Base-by-base conservation (phyloP, 192 early-diverging fungal species). In the Linnemannia schmuckeri region DNA sequence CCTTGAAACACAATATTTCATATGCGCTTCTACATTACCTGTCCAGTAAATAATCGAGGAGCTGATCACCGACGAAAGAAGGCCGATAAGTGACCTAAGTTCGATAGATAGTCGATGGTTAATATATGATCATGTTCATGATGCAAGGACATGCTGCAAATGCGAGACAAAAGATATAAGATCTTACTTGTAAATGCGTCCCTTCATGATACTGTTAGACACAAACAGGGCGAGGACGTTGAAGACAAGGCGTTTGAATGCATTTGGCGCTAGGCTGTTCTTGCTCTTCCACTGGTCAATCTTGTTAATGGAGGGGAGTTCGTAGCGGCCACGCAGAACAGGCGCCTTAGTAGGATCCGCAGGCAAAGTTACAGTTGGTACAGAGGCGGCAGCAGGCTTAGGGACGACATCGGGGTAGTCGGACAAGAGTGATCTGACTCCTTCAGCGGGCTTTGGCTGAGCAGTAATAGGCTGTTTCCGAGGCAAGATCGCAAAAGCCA, bases 231-330 rank as follows among this genome's bases (percentile, higher is more conserved):
- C 79, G 10, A 33, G 12, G 33, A 70, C 27, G 49, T 87, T 87
- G 76, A 87, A 41, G 18, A 81, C 22, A 35, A 87, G 52, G 10
- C 85, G 73, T 15, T 24, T 46, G 79, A 87, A 87, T 0, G 79
- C 61, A 47, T 87, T 81, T 13, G 85, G 85, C 3, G 79, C 79
- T 4, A 81, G 85, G 35, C 30, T 49, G 49, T 87, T 74, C 42
- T 72, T 78, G 61, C 76, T 77, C 75, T 81, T 81, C 85, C 85
- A 87, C 55, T 81, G 75, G 41, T 87, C 85, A 22, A 87, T 78
- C 52, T 76, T 81, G 41, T 81, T 78, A 30, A 87, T 87, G 22
- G 79, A 81, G 10, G 79, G 85, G 7, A 87, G 72, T 49, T 87
- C 85, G 33, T 81, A 87, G 0, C 72, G 40, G 6, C 85, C 85